Conservation (phyloP, 768 basidiomycete species). For the Naematelia aurantialba region DNA sequence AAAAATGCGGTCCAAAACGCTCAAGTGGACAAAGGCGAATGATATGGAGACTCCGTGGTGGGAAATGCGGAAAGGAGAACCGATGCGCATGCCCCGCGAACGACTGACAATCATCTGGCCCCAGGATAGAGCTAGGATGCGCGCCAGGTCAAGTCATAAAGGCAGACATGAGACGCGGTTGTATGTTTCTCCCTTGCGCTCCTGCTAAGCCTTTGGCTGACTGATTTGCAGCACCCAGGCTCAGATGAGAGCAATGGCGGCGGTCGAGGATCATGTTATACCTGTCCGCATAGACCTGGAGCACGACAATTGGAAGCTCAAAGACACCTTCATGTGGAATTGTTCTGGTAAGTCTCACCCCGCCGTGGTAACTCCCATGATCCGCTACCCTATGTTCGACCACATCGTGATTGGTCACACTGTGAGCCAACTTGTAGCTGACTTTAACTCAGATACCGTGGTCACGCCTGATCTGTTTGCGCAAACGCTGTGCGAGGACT, state of each 20-base stretch:
- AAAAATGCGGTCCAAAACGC: slow-evolving; percentile 54
- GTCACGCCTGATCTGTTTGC: slow-evolving; percentile 89
- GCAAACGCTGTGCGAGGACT: slow-evolving; percentile 85
- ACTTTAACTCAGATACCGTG: slow-evolving; percentile 63
- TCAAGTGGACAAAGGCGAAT: slow-evolving; percentile 65
- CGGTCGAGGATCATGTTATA: slow-evolving; percentile 68
- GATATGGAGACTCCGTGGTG: slow-evolving; percentile 54
- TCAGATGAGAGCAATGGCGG: slow-evolving; percentile 49
- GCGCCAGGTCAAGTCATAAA: slow-evolving; percentile 53
- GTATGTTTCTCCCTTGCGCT: slow-evolving; percentile 58
- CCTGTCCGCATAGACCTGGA: slow-evolving; percentile 97
- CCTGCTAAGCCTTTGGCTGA: neutral
- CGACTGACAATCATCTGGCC: slow-evolving; percentile 61
- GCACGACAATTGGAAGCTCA: slow-evolving; percentile 85
- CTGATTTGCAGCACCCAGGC: slow-evolving; percentile 55
- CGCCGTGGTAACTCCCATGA: neutral
- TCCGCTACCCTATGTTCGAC: too few relatives aligned
- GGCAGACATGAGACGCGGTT: slow-evolving; percentile 63
- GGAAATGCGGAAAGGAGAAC: slow-evolving; percentile 50
- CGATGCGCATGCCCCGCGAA: slow-evolving; percentile 47
- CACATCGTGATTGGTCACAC: too few relatives aligned
- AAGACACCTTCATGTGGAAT: slow-evolving; percentile 98
- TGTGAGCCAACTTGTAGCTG: too few relatives aligned
- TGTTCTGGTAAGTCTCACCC: slow-evolving; percentile 66
- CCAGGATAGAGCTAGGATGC: slow-evolving; percentile 51